Conservation (phyloP, 2,329 filamentous ascomycete species). For the Aureobasidium melanogenum region DNA sequence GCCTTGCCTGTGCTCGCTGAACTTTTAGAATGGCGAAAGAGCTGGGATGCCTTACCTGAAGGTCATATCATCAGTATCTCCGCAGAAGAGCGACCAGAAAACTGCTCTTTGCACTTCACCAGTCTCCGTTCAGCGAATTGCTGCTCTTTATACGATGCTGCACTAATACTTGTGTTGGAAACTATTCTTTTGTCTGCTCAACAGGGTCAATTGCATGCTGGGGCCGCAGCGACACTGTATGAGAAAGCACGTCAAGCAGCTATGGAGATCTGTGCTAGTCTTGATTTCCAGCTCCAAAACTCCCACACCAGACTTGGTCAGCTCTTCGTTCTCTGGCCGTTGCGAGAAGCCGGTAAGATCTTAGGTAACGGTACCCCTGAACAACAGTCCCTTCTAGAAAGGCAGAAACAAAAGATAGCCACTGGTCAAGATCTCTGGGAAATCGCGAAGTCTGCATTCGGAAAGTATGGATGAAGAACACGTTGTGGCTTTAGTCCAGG, state of each 20-base stretch:
- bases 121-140: not conserved
- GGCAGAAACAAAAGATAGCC: not conserved
- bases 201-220: not conserved
- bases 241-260: not conserved
- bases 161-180: not conserved
- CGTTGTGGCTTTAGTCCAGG: too few relatives aligned
- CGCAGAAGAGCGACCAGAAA: not conserved
- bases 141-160: not conserved
- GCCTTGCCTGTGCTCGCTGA: not conserved
- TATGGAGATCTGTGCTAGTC: not conserved
- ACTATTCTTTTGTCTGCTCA: not conserved
- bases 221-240: not conserved
- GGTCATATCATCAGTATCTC: not conserved
- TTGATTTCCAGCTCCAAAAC: not conserved
- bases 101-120: not conserved
- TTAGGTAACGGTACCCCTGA: not conserved
- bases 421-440: not conserved
- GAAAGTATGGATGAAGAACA: not conserved
- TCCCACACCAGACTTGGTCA: not conserved
- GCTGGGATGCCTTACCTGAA: not conserved
- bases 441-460: not conserved
- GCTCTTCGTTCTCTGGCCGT: not conserved
- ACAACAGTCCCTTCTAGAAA: not conserved
- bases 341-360: not conserved
- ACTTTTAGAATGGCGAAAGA: not conserved